Base-by-base conservation (phyloP, 2,329 filamentous ascomycete species). In the Juglanconis juglandina region DNA sequence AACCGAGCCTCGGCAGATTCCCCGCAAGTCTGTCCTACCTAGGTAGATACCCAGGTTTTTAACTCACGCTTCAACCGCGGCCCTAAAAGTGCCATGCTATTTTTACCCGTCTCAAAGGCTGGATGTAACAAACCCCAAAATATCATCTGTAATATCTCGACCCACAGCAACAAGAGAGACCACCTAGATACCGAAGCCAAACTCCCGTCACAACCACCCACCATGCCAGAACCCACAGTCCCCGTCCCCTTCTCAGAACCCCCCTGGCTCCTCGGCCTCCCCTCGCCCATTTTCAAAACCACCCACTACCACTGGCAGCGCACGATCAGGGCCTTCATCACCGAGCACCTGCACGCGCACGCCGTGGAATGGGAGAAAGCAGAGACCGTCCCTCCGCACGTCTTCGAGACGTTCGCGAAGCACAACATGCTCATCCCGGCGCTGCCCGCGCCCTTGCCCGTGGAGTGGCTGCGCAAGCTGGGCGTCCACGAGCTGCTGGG, bases 371-470 rank as follows among this genome's bases (percentile, higher is more conserved):
- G 88, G 87, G 90, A 92, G 67, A 82, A 80, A 13, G 79, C 78
- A 10, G 88, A 86, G 58, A 81, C 79, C 0, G 80, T 91, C 1
- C 87, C 88, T 0, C 76, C 80, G 44, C 79, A 87, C 69, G 82
- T 91, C 39, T 92, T 87, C 67, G 69, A 77, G 48, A 83, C 78
- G 10, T 92, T 92, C 69, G 82, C 82, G 35, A 78, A 82, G 61
- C 80, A 82, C 56, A 85, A 87, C 70, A 90, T 92, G 83, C 74
- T 92, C 24, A 72, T 92, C n/a, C 87, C 89, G 0, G 85, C 84
- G 14, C 77, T 92, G 34, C 87, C 88, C 0, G 82, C 88, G 0
- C 89, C 89, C 0, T 71, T 92, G 17, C 89, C 89, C 0, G 82
- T 88, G 1, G 80, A 81, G 53, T 88, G 87, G 85, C 75, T 91